Evolutionary conservation across 2,329 filamentous ascomycete genomes (phyloP).

Genomic region (Colletotrichum cereale): DNA sequence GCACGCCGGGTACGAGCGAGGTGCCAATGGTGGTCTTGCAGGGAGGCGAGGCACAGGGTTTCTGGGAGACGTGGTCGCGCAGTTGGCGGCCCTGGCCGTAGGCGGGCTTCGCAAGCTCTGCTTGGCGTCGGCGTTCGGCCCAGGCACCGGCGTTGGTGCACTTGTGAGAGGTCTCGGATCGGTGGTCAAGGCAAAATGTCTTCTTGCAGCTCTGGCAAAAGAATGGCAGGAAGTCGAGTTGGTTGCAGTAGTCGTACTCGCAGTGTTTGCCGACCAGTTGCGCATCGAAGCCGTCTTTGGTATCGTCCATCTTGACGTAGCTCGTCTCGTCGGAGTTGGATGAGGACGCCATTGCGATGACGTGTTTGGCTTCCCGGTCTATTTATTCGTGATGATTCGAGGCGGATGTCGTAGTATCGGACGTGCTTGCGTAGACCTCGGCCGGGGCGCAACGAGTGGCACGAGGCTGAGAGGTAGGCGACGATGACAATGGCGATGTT

Average conservation of each 20-base stretch:
- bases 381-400: conserved; percentile 18
- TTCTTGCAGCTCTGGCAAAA: conserved; percentile 88
- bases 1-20: conserved; percentile 74
- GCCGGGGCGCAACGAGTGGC: conserved; percentile 1
- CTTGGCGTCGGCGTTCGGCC: conserved; percentile 68
- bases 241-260: conserved; percentile 90
- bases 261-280: conserved; percentile 91
- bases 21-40: conserved; percentile 82
- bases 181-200: conserved; percentile 94
- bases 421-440: conserved; percentile 18
- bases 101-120: conserved; percentile 65
- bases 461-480: conserved; percentile 16
- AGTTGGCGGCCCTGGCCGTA: conserved; percentile 67
- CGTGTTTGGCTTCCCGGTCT: conserved; percentile 16
- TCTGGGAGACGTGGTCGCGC: conserved; percentile 68
- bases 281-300: conserved; percentile 73
- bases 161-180: conserved; percentile 84
- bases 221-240: conserved; percentile 97
- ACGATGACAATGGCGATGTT: conserved; percentile 16
- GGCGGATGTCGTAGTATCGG: background rate
- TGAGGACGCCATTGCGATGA: conserved; percentile 64
- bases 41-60: conserved; percentile 73
- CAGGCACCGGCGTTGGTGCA: conserved; percentile 72
- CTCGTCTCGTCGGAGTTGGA: conserved; percentile 62
- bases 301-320: conserved; percentile 76